Percentiles rank a stretch among this genome's conserved stretches.
phyloP scores from a whole-genome alignment of 495 filamentous ascomycete genomes.

The Penicillium fimorum region DNA sequence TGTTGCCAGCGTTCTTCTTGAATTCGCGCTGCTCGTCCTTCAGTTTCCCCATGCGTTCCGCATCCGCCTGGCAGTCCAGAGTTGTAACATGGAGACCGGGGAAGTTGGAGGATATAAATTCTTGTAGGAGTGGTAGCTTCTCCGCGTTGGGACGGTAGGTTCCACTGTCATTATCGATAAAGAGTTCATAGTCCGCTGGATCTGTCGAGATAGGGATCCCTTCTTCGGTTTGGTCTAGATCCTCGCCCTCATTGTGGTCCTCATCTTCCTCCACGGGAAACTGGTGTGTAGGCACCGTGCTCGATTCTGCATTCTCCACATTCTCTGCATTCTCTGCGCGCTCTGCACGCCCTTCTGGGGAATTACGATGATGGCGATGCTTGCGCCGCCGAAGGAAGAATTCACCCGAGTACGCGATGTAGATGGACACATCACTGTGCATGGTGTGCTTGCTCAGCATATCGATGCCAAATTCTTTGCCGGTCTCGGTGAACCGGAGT shows the following conservation, averaged over 20 bases:
- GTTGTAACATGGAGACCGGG: conserved; percentile 69
- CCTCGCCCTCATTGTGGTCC: conserved; percentile 40
- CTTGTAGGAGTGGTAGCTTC: conserved; percentile 64
- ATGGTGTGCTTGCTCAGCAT: conserved; percentile 91
- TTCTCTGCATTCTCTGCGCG: conserved; percentile 1
- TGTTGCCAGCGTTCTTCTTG: conserved; percentile 60
- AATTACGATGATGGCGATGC: conserved; percentile 34
- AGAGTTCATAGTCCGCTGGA: conserved; percentile 73
- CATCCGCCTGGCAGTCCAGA: conserved; percentile 64
- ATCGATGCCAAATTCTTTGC: conserved; percentile 91
- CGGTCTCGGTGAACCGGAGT: conserved; percentile 89
- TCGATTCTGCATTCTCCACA: not conserved
- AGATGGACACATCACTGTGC: conserved; percentile 86
- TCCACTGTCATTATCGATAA: conserved; percentile 93
- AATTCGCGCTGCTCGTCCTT: conserved; percentile 61
- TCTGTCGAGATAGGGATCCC: conserved; percentile 40
- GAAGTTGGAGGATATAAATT: conserved; percentile 68
- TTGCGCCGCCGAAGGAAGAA: conserved; percentile 81
- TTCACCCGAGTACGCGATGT: conserved; percentile 88
- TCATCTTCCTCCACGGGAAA: conserved; percentile 47
- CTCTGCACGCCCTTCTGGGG: conserved; percentile 10
- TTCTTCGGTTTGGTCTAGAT: conserved; percentile 23
- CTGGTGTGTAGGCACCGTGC: conserved; percentile 15
- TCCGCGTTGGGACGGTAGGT: conserved; percentile 85
- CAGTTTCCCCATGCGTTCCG: conserved; percentile 58